These are phyloP conservation scores for Xylaria scruposa DNA, from an alignment of 495 filamentous ascomycete species.

Conservation along the genomic window DNA sequence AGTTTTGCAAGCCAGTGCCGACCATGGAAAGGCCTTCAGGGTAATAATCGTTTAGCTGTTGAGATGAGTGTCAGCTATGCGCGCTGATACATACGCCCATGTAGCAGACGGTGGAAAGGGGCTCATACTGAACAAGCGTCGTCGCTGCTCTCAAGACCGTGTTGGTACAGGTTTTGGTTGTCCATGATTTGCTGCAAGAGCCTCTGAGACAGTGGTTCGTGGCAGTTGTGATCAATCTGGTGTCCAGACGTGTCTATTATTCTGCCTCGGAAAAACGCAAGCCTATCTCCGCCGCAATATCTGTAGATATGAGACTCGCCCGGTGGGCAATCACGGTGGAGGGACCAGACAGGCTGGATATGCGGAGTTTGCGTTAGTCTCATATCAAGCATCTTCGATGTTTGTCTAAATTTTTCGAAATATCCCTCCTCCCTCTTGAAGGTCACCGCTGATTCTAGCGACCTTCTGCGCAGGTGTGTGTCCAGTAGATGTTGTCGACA, in stretches of 20 bases:
- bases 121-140: conserved; percentile 35
- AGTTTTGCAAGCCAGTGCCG: conserved; percentile 31
- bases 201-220: conserved; percentile 32
- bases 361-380: conserved; percentile 34
- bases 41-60: conserved; percentile 34
- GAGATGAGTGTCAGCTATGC: conserved; percentile 30
- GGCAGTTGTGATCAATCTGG: conserved; percentile 5
- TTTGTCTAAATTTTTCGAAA: conserved; percentile 33
- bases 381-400: conserved; percentile 38
- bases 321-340: conserved; percentile 30
- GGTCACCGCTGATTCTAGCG: conserved; percentile 40
- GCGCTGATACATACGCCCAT: background rate
- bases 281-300: conserved; percentile 25
- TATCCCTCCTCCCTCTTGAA: conserved; percentile 24
- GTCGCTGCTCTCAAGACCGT: conserved; percentile 36
- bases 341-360: conserved; percentile 29
- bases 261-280: conserved; percentile 20
- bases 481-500: conserved; percentile 33
- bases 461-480: conserved; percentile 31
- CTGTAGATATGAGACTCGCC: conserved; percentile 33
- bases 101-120: conserved; percentile 20
- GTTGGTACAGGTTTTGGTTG: conserved; percentile 33
- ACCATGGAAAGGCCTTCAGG: conserved; percentile 22
- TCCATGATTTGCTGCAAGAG: conserved; percentile 33
- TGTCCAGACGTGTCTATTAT: conserved; percentile 23